A percentile compares a stretch with the other conserved stretches of the same genome.
phyloP scores from a whole-genome alignment of 176 grass and related monocot genomes.

The Themeda triandra region DNA sequence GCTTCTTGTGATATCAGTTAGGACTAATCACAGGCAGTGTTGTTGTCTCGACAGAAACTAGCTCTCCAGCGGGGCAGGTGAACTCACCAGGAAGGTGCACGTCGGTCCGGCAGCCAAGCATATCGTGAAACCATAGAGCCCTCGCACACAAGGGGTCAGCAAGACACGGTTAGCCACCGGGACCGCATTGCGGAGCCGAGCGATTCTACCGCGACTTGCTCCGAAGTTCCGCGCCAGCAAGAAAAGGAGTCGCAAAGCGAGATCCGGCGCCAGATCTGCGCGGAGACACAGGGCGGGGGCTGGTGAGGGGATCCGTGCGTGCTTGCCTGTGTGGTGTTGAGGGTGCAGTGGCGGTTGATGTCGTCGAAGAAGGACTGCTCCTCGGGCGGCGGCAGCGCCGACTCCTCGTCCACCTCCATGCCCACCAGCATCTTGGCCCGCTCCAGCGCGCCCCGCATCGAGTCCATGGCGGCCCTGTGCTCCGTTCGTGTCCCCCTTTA shows the following conservation, averaged over 20 bases:
- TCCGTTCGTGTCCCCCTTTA: not conserved
- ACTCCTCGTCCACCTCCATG: constrained; percentile 91
- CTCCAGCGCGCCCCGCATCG: constrained; percentile 81
- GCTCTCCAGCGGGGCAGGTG: not conserved
- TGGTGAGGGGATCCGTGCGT: not conserved
- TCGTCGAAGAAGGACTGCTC: constrained; percentile 91
- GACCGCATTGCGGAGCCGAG: not conserved
- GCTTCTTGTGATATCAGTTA: no score
- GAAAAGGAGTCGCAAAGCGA: not conserved
- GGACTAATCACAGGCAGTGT: no score
- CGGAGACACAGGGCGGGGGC: not conserved
- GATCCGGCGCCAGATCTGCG: constrained; percentile 31
- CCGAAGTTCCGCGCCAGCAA: not conserved
- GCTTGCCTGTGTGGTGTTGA: constrained; percentile 75
- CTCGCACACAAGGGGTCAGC: constrained; percentile 40
- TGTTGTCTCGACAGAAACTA: not conserved
- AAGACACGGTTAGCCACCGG: not conserved
- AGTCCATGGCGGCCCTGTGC: constrained; percentile 44
- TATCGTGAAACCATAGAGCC: no score
- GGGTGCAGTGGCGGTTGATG: constrained; percentile 83
- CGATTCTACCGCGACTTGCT: not conserved
- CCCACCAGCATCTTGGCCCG: constrained; percentile 96
- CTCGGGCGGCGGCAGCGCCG: constrained; percentile 52
- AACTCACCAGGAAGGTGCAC: constrained; percentile 87
- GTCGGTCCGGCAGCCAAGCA: constrained; percentile 68